Conservation (phyloP, 345 rosid species). For the Cardamine chenopodiifolia region DNA sequence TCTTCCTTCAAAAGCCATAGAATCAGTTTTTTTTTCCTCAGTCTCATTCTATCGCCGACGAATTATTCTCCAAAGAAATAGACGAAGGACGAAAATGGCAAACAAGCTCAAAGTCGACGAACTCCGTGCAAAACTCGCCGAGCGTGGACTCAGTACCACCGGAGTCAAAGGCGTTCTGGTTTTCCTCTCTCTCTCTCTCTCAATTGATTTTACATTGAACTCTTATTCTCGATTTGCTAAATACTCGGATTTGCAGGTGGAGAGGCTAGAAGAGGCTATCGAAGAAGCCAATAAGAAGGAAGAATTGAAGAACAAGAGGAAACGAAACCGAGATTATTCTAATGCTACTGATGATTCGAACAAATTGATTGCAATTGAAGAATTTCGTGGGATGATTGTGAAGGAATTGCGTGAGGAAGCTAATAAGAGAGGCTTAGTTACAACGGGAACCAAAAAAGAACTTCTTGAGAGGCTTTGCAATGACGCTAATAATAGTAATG, state of each 20-base stretch:
- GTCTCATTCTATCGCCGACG: background rate
- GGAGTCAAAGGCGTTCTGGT: slow-evolving; percentile 72
- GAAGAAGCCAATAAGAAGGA: slow-evolving; percentile 43
- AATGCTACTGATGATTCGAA: slow-evolving; percentile 41
- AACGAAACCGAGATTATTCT: slow-evolving; percentile 42
- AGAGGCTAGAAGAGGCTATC: slow-evolving; percentile 62
- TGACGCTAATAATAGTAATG: slow-evolving; percentile 37
- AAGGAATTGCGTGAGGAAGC: slow-evolving; percentile 79
- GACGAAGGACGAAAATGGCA: slow-evolving; percentile 45
- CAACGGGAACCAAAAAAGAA: slow-evolving; percentile 70
- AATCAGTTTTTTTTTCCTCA: background rate
- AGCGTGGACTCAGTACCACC: slow-evolving; percentile 65
- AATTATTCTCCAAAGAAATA: slow-evolving; percentile 1
- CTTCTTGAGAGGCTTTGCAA: slow-evolving; percentile 65
- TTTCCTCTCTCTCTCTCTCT: background rate
- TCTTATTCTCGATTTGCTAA: background rate
- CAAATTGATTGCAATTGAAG: slow-evolving; percentile 54
- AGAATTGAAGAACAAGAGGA: slow-evolving; percentile 48
- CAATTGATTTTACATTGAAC: background rate
- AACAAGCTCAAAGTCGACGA: slow-evolving; percentile 64
- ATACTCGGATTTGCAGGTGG: slow-evolving; percentile 45
- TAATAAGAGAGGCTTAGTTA: slow-evolving; percentile 50
- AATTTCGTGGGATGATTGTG: slow-evolving; percentile 59
- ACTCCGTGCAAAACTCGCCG: slow-evolving; percentile 65
- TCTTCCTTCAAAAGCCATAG: slow-evolving; percentile 18